Evolutionary conservation across 2,329 filamentous ascomycete species (phyloP).

Genomic region (Penicillium sp.): DNA sequence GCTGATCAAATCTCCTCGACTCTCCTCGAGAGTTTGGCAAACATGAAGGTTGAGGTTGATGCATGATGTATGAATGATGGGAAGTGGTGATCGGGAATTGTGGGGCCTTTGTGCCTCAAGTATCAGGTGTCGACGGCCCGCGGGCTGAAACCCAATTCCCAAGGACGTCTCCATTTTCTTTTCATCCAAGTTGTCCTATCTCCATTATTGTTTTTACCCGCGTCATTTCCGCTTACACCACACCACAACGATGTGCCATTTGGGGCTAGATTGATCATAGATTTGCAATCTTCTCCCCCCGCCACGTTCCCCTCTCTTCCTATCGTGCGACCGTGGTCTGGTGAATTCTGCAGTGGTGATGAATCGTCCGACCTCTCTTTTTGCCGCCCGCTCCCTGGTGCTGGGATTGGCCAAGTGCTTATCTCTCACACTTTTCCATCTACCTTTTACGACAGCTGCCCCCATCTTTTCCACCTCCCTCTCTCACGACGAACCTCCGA

Average conservation of each 20-base stretch:
- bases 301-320: not conserved
- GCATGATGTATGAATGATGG: too few relatives aligned
- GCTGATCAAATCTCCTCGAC: too few relatives aligned
- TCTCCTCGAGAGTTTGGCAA: too few relatives aligned
- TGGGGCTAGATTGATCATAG: not conserved
- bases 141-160: not conserved
- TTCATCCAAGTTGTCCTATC: not conserved
- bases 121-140: not conserved
- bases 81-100: not conserved
- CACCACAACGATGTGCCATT: not conserved
- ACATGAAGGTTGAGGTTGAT: too few relatives aligned
- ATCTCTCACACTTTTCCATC: constrained; percentile 35
- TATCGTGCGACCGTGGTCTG: not conserved
- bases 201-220: not conserved
- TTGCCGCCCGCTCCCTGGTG: constrained; percentile 40
- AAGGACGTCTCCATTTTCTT: not conserved
- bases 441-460: constrained; percentile 41
- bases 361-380: constrained; percentile 1
- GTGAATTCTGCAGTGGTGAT: not conserved
- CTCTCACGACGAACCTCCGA: constrained; percentile 42
- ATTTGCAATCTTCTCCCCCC: not conserved
- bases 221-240: not conserved
- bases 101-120: not conserved
- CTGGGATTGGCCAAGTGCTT: constrained; percentile 45
- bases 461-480: constrained; percentile 29